Evolutionary conservation across 768 basidiomycete species (phyloP).

Genomic region (Boletus tylopilopsis): DNA sequence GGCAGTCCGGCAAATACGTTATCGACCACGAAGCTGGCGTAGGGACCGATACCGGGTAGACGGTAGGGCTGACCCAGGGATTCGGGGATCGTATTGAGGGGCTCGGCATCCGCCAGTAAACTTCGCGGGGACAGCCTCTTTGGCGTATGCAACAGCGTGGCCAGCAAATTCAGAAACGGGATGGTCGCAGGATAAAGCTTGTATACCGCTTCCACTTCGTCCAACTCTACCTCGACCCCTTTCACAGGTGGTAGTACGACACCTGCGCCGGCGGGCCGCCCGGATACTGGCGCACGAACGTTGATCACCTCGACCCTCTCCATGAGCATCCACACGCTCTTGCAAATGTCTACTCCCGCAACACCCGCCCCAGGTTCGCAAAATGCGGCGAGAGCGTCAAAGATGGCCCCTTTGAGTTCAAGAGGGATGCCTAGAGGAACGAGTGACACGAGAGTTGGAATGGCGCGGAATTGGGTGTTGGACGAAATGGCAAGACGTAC

Average conservation of each 20-base stretch:
- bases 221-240: conserved; percentile 84
- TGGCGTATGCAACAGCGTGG: conserved; percentile 78
- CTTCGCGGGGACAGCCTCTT: conserved; percentile 65
- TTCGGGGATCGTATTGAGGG: conserved; percentile 76
- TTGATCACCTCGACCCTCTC: conserved; percentile 83
- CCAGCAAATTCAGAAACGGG: conserved; percentile 80
- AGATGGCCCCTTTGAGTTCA: conserved; percentile 85
- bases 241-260: conserved; percentile 50
- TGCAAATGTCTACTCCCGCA: conserved; percentile 75
- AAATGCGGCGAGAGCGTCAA: conserved; percentile 79
- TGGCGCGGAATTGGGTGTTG: conserved; percentile 75
- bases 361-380: conserved; percentile 74
- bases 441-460: conserved; percentile 74
- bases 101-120: conserved; percentile 52
- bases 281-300: conserved; percentile 46
- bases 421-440: conserved; percentile 79
- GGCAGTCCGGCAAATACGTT: conserved; percentile 80
- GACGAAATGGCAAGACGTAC: conserved; percentile 76
- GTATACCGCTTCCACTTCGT: conserved; percentile 78
- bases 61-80: conserved; percentile 77
- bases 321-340: conserved; percentile 79
- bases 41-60: conserved; percentile 76
- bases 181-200: conserved; percentile 85
- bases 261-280: conserved; percentile 25
- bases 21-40: conserved; percentile 83